Evolutionary conservation across 73 alveolate genomes (phyloP), one percentile per base, ranked within the genome.

Genomic region (Tetrahymena malaccensis): DNA sequence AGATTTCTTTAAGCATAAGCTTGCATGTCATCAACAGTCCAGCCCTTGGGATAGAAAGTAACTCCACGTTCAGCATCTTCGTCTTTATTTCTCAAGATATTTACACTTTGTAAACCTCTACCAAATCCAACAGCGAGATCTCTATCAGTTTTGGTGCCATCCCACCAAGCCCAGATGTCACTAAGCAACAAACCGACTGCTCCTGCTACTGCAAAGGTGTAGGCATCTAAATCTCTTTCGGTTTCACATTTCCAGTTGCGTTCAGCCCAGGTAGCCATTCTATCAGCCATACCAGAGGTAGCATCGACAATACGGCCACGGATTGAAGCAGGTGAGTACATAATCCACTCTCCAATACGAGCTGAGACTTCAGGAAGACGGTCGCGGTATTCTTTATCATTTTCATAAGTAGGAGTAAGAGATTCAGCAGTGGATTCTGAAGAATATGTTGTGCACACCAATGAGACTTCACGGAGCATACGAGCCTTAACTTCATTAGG

Each of bases 181-280:
- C 89, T 70, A n/a, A 70, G 89, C 37, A 70, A 70, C 19, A 70
- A 70, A 70, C 89, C 89, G 25, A 70, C 89, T 19, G 89, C 89
- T 19, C 89, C 89, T n/a, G 89, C 89, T 19, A 70, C 89, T 70
- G 89, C 89, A n/a, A 70, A 70, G 11, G 89, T 70, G 31, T 70
- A 70, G 3, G 89, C 89, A 70, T 70, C 89, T 70, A 70, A 70
- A n/a, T 70, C 89, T 70, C 89, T 70, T 70, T 70, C 89, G 12
- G 89, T 70, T 70, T 70, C 89, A 12, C 89, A 70, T 70, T 33
- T 70, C 89, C 89, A 70, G 89, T 70, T 70, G 31, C 89, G 89
- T 70, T 70, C 89, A 70, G 89, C 89, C 89, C 89, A 70, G 89
- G 89, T 70, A 70, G 89, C 89, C 89, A 70, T 70, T 70, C 89